Evolutionary conservation across 345 rosid species (phyloP).

Genomic region (Euphorbia pulcherrima): DNA sequence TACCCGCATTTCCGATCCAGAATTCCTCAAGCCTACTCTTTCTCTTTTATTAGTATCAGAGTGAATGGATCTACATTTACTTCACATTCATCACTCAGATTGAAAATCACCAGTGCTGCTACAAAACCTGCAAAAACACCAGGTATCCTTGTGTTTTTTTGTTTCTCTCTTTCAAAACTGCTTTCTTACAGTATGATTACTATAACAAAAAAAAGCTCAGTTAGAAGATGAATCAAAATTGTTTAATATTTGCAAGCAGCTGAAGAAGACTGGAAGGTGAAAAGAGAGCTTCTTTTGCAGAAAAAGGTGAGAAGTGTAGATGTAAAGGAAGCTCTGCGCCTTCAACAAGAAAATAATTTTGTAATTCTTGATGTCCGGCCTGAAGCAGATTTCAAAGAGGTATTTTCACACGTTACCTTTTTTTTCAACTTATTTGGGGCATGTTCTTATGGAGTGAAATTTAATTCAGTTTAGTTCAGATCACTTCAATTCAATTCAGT

Average conservation of each 20-base stretch:
- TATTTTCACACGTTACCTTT: too few relatives aligned
- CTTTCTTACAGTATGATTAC: too few relatives aligned
- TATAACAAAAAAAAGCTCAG: too few relatives aligned
- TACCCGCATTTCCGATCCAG: slow-evolving; percentile 30
- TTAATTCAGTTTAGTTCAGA: too few relatives aligned
- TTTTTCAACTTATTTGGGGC: slow-evolving; percentile 35
- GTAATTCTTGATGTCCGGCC: slow-evolving; percentile 97
- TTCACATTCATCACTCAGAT: slow-evolving; percentile 13
- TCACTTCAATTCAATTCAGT: too few relatives aligned
- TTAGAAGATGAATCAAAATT: too few relatives aligned
- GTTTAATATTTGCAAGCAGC: too few relatives aligned
- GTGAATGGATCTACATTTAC: slow-evolving; percentile 19
- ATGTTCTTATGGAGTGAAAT: too few relatives aligned
- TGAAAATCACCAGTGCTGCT: slow-evolving; percentile 47
- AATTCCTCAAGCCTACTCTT: slow-evolving; percentile 22
- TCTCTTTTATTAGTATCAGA: slow-evolving; percentile 19
- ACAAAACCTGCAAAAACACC: slow-evolving; percentile 84
- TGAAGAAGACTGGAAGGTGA: slow-evolving; percentile 91
- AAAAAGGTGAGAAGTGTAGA: slow-evolving; percentile 95
- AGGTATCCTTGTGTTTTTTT: slow-evolving; percentile 37
- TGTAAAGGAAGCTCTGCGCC: slow-evolving; percentile 91
- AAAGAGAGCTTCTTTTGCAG: slow-evolving; percentile 72
- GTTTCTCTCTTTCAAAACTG: slow-evolving; percentile 24
- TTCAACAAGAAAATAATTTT: slow-evolving; percentile 89
- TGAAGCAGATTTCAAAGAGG: slow-evolving; percentile 88